These are phyloP conservation scores for Juncus effusus DNA, from an alignment of 176 grass and related monocot genomes.

Conservation along the genomic window DNA sequence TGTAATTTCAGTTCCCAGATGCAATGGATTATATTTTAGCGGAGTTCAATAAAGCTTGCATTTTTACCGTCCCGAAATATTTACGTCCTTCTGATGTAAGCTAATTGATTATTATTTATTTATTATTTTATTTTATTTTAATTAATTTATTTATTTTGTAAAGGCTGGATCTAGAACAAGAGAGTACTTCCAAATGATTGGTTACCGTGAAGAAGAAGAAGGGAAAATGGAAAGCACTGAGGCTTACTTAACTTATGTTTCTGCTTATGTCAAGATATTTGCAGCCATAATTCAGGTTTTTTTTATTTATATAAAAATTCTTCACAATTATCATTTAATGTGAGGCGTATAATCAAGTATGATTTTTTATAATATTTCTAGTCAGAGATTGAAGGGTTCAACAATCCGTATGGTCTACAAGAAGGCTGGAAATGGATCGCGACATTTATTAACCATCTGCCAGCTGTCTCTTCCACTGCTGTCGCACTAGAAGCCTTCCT, in stretches of 20 bases:
- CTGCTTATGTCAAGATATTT: constrained; percentile 79
- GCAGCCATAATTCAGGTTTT: constrained; percentile 85
- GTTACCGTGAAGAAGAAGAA: constrained; percentile 81
- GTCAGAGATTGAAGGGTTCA: constrained; percentile 63
- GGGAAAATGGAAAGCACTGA: constrained; percentile 68
- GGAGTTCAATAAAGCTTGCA: constrained; percentile 84
- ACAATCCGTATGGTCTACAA: constrained; percentile 70
- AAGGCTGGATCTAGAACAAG: constrained; percentile 47
- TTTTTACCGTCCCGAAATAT: constrained; percentile 91
- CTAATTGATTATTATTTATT: constrained; percentile 4
- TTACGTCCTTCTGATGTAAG: constrained; percentile 88
- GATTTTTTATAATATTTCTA: constrained; percentile 37
- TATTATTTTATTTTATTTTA: constrained; percentile 2
- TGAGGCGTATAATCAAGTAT: constrained; percentile 1
- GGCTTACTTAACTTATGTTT: constrained; percentile 48
- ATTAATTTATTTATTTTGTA: constrained; percentile 25
- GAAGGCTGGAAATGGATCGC: constrained; percentile 91
- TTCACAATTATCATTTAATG: constrained; percentile 1
- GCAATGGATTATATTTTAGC: constrained; percentile 82
- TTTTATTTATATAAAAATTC: constrained; percentile 3
- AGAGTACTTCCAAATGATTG: constrained; percentile 67
- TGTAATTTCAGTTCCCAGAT: constrained; percentile 42
- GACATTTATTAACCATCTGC: constrained; percentile 68
- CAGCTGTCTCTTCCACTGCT: constrained; percentile 59
- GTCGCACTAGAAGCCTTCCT: constrained; percentile 79